Evolutionary conservation across 2,329 filamentous ascomycete species (phyloP).

Genomic region (Tetracladium maxilliforme): DNA sequence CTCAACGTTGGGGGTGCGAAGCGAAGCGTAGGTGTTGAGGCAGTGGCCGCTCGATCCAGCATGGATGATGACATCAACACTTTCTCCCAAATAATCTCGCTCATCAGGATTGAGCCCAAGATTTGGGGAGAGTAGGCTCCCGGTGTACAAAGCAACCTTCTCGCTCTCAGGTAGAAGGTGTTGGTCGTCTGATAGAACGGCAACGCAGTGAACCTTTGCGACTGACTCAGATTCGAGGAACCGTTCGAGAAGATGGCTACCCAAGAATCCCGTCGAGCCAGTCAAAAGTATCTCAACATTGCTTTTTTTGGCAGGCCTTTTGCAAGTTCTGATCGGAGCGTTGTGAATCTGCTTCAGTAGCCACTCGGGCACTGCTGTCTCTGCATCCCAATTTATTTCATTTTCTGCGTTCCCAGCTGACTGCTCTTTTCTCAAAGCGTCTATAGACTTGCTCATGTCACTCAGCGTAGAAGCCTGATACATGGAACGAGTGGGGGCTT

Average conservation of each 20-base stretch:
- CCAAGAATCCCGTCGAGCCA: slow-evolving; percentile 1
- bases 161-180: slow-evolving; percentile 1
- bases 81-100: slow-evolving; percentile 1
- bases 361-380: slow-evolving; percentile 4
- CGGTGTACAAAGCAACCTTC: slow-evolving; percentile 1
- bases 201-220: slow-evolving; percentile 1
- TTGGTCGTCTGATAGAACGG: not conserved
- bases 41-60: slow-evolving; percentile 9
- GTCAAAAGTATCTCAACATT: slow-evolving; percentile 4
- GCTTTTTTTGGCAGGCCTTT: too few species aligned
- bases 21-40: slow-evolving; percentile 13
- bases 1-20: slow-evolving; percentile 12
- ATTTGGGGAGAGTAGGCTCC: slow-evolving; percentile 13
- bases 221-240: not conserved
- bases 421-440: too few species aligned
- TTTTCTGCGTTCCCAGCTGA: slow-evolving; percentile 1
- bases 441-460: slow-evolving; percentile 6
- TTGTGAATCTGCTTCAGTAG: slow-evolving; percentile 1
- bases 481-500: slow-evolving; percentile 7
- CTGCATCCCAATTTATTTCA: slow-evolving; percentile 6
- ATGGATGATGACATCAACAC: slow-evolving; percentile 3
- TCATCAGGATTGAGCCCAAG: slow-evolving; percentile 1
- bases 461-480: slow-evolving; percentile 10
- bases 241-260: slow-evolving; percentile 1
- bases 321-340: slow-evolving; percentile 1